These are phyloP conservation scores for Neurospora sublineolata DNA, from an alignment of 495 filamentous ascomycete genomes.

Conservation along the genomic window DNA sequence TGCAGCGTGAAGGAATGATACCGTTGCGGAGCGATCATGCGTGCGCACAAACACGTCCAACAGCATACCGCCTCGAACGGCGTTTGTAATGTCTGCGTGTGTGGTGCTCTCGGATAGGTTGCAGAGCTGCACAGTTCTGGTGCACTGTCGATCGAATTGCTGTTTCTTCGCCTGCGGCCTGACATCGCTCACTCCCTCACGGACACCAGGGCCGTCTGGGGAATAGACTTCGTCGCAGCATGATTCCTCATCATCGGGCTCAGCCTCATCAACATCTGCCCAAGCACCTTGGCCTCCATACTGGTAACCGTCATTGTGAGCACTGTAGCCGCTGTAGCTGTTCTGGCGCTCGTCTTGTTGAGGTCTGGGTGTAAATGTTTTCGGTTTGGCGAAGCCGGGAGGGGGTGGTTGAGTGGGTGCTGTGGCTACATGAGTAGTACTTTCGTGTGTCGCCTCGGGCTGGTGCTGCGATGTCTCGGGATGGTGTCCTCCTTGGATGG, in stretches of 20 bases:
- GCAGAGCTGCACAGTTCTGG: slow-evolving; percentile 51
- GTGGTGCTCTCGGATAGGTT: slow-evolving; percentile 54
- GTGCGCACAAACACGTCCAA: slow-evolving; percentile 56
- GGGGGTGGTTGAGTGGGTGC: neutral
- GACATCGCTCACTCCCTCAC: slow-evolving; percentile 10
- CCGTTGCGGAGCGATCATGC: slow-evolving; percentile 49
- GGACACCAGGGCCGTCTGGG: slow-evolving; percentile 6
- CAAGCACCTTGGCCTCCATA: slow-evolving; percentile 13
- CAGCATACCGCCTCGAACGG: slow-evolving; percentile 57
- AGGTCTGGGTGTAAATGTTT: neutral
- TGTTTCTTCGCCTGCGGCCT: slow-evolving; percentile 12
- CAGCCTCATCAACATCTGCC: slow-evolving; percentile 14
- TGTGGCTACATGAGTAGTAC: slow-evolving; percentile 14
- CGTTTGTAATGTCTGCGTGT: slow-evolving; percentile 54
- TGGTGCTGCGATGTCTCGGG: slow-evolving; percentile 9
- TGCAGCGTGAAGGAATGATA: slow-evolving; percentile 59
- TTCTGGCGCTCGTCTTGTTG: neutral
- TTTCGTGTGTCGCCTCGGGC: slow-evolving; percentile 14
- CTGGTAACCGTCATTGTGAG: neutral
- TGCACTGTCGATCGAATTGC: slow-evolving; percentile 31
- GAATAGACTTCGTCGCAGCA: slow-evolving; percentile 11
- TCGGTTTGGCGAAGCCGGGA: neutral
- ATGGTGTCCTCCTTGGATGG: slow-evolving; percentile 8
- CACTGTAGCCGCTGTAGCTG: slow-evolving; percentile 1
- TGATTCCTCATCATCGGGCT: slow-evolving; percentile 15